A percentile compares a stretch with the other conserved stretches of the same genome.
phyloP scores from a whole-genome alignment of 2,329 filamentous ascomycete genomes.

The Colletotrichum lini region DNA sequence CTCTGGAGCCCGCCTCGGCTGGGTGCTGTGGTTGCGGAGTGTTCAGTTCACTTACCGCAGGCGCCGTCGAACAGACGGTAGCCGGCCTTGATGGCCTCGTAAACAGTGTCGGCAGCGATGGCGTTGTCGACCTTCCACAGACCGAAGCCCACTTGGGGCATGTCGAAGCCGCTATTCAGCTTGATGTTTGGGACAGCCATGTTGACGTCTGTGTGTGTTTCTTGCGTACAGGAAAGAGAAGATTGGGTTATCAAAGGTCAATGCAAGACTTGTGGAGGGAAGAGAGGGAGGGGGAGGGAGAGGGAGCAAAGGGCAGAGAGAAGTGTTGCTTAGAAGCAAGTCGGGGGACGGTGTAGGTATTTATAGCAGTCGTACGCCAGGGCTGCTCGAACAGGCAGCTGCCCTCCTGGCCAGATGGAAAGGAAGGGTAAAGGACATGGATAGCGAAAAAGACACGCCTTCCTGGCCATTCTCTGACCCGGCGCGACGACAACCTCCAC shows the following conservation, averaged over 20 bases:
- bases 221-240: conserved; percentile 1
- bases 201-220: conserved; percentile 20
- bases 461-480: neutral
- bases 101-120: conserved; percentile 81
- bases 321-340: neutral
- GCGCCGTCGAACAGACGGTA: conserved; percentile 74
- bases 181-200: conserved; percentile 65
- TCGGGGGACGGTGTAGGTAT: conserved; percentile 24
- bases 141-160: conserved; percentile 83
- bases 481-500: conserved; percentile 13
- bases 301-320: conserved; percentile 3
- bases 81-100: conserved; percentile 78
- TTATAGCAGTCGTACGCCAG: conserved; percentile 31
- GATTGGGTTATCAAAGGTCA: conserved; percentile 21
- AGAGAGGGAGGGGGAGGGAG: conserved; percentile 12
- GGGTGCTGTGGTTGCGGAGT: neutral
- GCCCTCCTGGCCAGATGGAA: conserved; percentile 11
- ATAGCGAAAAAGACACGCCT: neutral
- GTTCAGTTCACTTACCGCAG: conserved; percentile 63
- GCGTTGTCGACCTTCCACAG: conserved; percentile 88
- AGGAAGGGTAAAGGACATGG: neutral
- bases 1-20: neutral
- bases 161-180: conserved; percentile 76
- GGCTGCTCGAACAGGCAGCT: conserved; percentile 12
- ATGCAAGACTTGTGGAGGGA: conserved; percentile 19